Evolutionary conservation across 2,329 filamentous ascomycete genomes (phyloP).

Genomic region (Aspergillus brunneoviolaceus): DNA sequence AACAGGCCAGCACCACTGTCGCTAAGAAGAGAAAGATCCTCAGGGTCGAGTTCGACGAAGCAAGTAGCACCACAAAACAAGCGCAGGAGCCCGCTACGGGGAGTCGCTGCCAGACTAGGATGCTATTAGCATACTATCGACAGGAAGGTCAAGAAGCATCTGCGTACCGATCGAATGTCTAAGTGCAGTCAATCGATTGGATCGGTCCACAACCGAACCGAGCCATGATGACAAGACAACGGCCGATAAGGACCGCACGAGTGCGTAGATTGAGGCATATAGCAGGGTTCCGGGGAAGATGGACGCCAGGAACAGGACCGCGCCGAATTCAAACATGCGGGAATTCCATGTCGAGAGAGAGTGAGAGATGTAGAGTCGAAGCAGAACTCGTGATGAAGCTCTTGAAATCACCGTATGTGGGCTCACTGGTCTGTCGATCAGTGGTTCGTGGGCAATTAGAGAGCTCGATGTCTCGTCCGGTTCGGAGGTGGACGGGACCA

Average conservation of each 20-base stretch:
- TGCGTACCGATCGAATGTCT: constrained; percentile 48
- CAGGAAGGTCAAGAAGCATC: background rate
- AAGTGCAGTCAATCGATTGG: constrained; percentile 52
- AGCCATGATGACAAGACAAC: constrained; percentile 60
- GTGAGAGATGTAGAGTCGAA: constrained; percentile 57
- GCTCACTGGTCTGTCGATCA: background rate
- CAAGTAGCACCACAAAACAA: constrained; percentile 44
- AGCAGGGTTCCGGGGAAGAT: constrained; percentile 61
- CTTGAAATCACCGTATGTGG: background rate
- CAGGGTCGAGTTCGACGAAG: constrained; percentile 5
- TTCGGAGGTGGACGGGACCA: background rate
- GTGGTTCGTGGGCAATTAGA: background rate
- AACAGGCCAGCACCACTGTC: constrained; percentile 58
- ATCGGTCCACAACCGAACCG: constrained; percentile 59
- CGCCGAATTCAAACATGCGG: constrained; percentile 63
- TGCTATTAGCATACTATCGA: background rate
- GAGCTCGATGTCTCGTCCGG: too few relatives aligned
- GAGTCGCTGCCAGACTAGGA: constrained; percentile 36
- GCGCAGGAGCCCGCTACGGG: constrained; percentile 51
- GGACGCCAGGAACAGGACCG: constrained; percentile 58
- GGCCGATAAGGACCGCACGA: constrained; percentile 59
- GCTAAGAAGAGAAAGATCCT: constrained; percentile 30
- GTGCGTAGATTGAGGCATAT: constrained; percentile 67
- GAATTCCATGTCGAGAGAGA: constrained; percentile 65
- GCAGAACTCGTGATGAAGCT: constrained; percentile 13